phyloP scores from a whole-genome alignment of 75 land plant genomes.

The Cupressus sempervirens region DNA sequence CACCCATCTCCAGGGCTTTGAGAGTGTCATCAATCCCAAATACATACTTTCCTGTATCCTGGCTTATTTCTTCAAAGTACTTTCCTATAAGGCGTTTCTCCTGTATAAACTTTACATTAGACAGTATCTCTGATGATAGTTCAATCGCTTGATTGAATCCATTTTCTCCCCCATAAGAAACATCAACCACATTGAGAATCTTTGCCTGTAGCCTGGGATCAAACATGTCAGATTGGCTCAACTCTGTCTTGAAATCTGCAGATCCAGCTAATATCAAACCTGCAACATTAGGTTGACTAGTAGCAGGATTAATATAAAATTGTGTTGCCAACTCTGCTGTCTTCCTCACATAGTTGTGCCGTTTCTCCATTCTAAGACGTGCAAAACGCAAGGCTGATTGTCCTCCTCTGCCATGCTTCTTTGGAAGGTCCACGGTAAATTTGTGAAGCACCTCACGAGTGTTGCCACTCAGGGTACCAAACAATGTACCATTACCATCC shows the following conservation, averaged over 20 bases:
- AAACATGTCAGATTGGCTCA: slow-evolving; percentile 83
- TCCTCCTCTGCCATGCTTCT: slow-evolving; percentile 80
- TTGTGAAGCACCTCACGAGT: slow-evolving; percentile 62
- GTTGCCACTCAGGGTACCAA: slow-evolving; percentile 77
- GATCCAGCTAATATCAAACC: slow-evolving; percentile 75
- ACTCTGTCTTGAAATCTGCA: slow-evolving; percentile 76
- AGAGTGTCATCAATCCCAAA: slow-evolving; percentile 62
- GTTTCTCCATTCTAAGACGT: slow-evolving; percentile 60
- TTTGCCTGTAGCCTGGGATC: slow-evolving; percentile 73
- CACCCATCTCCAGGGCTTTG: slow-evolving; percentile 70
- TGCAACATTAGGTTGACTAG: slow-evolving; percentile 78
- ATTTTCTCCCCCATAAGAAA: slow-evolving; percentile 60
- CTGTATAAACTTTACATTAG: slow-evolving; percentile 66
- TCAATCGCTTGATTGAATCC: slow-evolving; percentile 72
- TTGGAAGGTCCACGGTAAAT: slow-evolving; percentile 49
- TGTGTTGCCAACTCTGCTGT: slow-evolving; percentile 52
- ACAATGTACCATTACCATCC: slow-evolving; percentile 78
- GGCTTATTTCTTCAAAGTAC: slow-evolving; percentile 69
- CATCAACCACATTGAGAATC: slow-evolving; percentile 68
- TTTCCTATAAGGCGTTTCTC: slow-evolving; percentile 58
- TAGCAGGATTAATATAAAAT: slow-evolving; percentile 59
- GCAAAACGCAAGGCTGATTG: slow-evolving; percentile 72
- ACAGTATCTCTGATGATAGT: slow-evolving; percentile 49
- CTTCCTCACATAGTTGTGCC: slow-evolving; percentile 68
- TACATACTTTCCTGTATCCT: slow-evolving; percentile 69